Conservation (phyloP, 2,329 filamentous ascomycete genomes). For the Calonectria naviculata region DNA sequence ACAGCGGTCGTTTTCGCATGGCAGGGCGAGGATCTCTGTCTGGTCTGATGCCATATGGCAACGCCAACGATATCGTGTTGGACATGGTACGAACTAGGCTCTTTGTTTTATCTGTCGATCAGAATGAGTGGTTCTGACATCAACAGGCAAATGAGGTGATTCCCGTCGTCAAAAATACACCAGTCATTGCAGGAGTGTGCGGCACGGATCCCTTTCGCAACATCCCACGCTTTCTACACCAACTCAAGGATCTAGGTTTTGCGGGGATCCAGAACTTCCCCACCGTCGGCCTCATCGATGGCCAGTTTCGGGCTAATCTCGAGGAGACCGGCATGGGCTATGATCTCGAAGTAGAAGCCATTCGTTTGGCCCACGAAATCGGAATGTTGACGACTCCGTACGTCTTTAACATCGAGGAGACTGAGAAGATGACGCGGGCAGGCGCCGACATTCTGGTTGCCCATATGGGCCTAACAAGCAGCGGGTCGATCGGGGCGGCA, state of each 20-base stretch:
- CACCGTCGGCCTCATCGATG: background rate
- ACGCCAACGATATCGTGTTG: constrained; percentile 4
- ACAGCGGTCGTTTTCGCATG: constrained; percentile 7
- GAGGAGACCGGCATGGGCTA: constrained; percentile 9
- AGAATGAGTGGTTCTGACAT: too few species aligned
- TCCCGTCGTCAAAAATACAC: background rate
- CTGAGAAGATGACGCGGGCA: background rate
- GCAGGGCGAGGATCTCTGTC: constrained; percentile 3
- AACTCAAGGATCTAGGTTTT: background rate
- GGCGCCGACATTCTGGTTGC: background rate
- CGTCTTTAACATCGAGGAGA: background rate
- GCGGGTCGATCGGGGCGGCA: background rate
- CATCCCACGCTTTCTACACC: background rate
- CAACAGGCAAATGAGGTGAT: background rate
- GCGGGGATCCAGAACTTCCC: background rate
- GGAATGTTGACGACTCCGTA: background rate
- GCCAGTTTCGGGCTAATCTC: constrained; percentile 3
- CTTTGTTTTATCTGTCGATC: too few species aligned
- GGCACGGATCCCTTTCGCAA: background rate
- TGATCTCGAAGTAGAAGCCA: background rate
- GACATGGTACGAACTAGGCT: background rate
- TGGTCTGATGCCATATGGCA: constrained; percentile 4
- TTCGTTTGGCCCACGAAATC: constrained; percentile 1
- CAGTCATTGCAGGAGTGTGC: background rate
- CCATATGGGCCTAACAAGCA: background rate